Evolutionary conservation across 208 protist species (phyloP), one percentile per base, ranked within the genome.

Genomic region (Herpetomonas samuelpessoai): DNA sequence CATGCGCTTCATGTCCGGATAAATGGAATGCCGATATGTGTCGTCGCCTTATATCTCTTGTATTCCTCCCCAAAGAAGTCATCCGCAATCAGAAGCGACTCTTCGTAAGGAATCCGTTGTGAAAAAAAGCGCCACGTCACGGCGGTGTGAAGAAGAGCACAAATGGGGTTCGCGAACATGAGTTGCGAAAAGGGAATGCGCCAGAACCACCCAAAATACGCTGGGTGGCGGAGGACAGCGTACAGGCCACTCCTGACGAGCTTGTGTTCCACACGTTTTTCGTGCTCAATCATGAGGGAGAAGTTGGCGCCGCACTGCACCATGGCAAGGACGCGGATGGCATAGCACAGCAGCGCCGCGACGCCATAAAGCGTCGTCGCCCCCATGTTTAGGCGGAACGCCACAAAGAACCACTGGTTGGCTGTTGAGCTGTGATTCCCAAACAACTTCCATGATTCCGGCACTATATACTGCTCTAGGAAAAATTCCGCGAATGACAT

Each of bases 121-220:
- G 35, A 39, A 63, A 98, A 99, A 66, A 98, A 99, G 19, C 70
- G 48, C 91, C 92, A 98, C 46, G 93, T 83, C 2, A 87, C 80
- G 16, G 28, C 30, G 6, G 88, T 79, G 65, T 96, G 96, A 6
- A 67, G 55, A 24, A 96, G 52, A 2, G 77, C 45, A 27, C 79
- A 96, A 51, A 98, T 31, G 6, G 96, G 96, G 68, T 99, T 99
- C 18, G 78, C 69, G 12, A 98, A 50, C 22, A 98, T 73, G 2
- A 97, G 65, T 82, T 99, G 97, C n/a, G 92, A 83, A 44, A 68
- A 81, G 18, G 93, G 48, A 2, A 85, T 89, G 38, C 86, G 94
- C 83, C 93, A 97, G 65, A 98, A 99, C 90, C 92, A 98, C 4
- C 96, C 97, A 81, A 98, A 98, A 78, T 99, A 99, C 6, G 91